These are phyloP conservation scores for Trametes sanguinea DNA, from an alignment of 768 basidiomycete species.

Conservation along the genomic window DNA sequence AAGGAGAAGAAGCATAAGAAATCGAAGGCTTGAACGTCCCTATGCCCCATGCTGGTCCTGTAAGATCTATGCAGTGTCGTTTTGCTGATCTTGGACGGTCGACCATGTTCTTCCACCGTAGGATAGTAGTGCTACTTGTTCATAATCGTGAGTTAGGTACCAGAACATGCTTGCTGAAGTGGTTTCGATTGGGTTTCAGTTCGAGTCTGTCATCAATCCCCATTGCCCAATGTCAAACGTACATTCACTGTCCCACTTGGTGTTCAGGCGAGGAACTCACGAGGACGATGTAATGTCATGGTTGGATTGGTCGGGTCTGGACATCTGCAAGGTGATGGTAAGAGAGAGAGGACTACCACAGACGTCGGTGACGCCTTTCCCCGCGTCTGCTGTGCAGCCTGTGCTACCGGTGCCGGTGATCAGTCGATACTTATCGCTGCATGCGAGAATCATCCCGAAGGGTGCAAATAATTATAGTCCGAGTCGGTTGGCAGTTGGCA, in stretches of 20 bases:
- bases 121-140: conserved; percentile 13
- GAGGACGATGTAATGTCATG: too few species aligned
- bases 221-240: too few species aligned
- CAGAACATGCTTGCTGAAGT: not conserved
- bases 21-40: conserved; percentile 34
- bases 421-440: too few species aligned
- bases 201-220: not conserved
- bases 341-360: too few species aligned
- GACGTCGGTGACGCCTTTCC: too few species aligned
- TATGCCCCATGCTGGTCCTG: not conserved
- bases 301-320: too few species aligned
- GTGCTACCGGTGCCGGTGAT: too few species aligned
- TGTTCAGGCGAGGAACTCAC: too few species aligned
- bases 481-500: too few species aligned
- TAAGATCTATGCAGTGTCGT: not conserved
- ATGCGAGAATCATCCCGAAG: not conserved
- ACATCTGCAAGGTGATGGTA: too few species aligned
- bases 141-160: conserved; percentile 9
- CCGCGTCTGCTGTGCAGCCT: too few species aligned
- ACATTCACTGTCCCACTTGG: too few species aligned
- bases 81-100: not conserved
- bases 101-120: not conserved
- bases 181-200: not conserved
- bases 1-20: conserved; percentile 48
- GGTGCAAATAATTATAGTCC: not conserved